Evolutionary conservation across 331 rosid genomes (phyloP).

Genomic region (Saraca asoca): DNA sequence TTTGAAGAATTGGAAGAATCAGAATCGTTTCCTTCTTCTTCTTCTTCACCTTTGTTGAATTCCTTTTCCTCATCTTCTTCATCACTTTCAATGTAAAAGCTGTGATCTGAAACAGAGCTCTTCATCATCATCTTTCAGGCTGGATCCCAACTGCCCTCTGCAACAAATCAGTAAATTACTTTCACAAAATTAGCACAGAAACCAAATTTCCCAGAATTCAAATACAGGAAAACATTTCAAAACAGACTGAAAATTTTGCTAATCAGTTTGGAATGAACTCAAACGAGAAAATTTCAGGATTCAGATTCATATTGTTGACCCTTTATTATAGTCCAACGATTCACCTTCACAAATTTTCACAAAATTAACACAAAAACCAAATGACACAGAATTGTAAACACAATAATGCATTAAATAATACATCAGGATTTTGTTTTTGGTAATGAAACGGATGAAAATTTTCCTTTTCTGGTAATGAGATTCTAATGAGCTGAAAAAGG

Average conservation of each 20-base stretch:
- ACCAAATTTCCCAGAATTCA: no score
- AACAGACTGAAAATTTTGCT: no score
- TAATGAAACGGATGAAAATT: not conserved
- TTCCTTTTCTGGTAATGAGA: no score
- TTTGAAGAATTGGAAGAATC: constrained; percentile 69
- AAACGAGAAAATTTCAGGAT: no score
- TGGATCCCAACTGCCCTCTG: constrained; percentile 19
- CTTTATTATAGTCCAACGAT: not conserved
- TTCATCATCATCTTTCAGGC: constrained; percentile 71
- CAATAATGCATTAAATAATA: not conserved
- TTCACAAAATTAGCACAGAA: no score
- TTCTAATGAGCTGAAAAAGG: no score
- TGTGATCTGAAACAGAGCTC: constrained; percentile 72
- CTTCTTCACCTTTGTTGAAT: constrained; percentile 56
- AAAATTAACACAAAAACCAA: not conserved
- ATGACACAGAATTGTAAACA: constrained; percentile 2
- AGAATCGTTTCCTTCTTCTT: constrained; percentile 69
- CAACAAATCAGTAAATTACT: constrained; percentile 4
- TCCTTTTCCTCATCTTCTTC: constrained; percentile 76
- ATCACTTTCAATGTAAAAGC: constrained; percentile 72
- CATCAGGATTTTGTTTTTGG: not conserved
- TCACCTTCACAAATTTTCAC: constrained; percentile 37
- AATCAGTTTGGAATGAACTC: no score
- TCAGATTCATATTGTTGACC: not conserved
- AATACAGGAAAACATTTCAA: no score